Conservation (phyloP, 2,329 filamentous ascomycete genomes). For the Colletotrichum incanum region DNA sequence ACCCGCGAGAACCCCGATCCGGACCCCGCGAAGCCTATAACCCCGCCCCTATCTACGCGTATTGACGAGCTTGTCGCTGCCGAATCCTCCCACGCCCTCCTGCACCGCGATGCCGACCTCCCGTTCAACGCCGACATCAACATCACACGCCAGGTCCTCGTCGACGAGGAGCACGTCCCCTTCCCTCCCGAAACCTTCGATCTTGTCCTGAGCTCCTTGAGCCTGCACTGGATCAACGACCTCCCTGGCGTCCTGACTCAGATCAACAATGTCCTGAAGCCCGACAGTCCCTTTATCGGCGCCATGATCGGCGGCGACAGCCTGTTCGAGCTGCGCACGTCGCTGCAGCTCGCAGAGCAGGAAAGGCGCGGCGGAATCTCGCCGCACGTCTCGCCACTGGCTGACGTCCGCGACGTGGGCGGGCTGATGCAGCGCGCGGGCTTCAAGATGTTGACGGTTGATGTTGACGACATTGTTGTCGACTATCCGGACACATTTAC, state of each 20-base stretch:
- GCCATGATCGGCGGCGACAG: constrained; percentile 98
- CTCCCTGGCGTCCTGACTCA: constrained; percentile 87
- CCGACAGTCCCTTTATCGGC: constrained; percentile 91
- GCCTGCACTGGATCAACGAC: constrained; percentile 98
- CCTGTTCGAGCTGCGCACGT: constrained; percentile 92
- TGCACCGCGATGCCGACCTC: constrained; percentile 84
- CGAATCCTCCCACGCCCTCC: constrained; percentile 83
- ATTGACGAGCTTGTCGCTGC: constrained; percentile 84
- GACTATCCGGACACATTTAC: constrained; percentile 93
- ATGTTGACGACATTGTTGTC: constrained; percentile 97
- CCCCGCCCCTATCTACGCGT: constrained; percentile 78
- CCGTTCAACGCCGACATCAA: constrained; percentile 82
- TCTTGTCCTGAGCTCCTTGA: constrained; percentile 89
- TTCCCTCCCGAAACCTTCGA: constrained; percentile 87
- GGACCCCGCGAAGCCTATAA: constrained; percentile 67
- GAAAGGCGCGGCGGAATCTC: constrained; percentile 93
- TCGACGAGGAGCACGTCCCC: constrained; percentile 83
- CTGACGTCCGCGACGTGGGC: constrained; percentile 92
- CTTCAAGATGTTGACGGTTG: constrained; percentile 96
- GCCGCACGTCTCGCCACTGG: constrained; percentile 90
- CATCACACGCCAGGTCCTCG: constrained; percentile 82
- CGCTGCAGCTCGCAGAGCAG: constrained; percentile 91
- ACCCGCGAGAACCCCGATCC: constrained; percentile 79
- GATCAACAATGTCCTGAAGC: constrained; percentile 89
- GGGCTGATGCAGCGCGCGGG: constrained; percentile 88